A percentile compares a stretch with the other conserved stretches of the same genome.
phyloP scores from a whole-genome alignment of 179 eudicot species.

The Heliamphora ciliata region DNA sequence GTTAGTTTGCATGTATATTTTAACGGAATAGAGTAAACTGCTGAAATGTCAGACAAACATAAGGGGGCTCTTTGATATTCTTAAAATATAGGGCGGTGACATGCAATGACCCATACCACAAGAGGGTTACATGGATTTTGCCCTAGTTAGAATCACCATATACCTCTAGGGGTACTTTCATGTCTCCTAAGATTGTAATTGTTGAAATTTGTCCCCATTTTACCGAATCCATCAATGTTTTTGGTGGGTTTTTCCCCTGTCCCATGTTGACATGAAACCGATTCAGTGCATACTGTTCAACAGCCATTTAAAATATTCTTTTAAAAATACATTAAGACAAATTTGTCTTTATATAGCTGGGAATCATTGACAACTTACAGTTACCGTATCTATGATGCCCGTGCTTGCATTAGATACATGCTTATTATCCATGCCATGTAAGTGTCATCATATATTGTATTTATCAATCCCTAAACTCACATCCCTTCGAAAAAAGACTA shows the following conservation, averaged over 20 bases:
- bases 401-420: background rate
- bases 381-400: background rate
- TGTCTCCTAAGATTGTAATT: background rate
- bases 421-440: background rate
- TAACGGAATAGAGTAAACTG: no score
- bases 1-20: no score
- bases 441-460: background rate
- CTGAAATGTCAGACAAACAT: no score
- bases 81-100: no score
- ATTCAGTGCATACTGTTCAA: background rate
- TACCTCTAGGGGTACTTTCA: background rate
- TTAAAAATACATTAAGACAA: background rate
- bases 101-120: no score
- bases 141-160: background rate
- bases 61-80: no score
- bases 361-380: background rate
- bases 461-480: conserved; percentile 5
- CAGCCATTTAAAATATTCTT: background rate
- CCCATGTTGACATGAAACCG: conserved; percentile 1
- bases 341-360: background rate
- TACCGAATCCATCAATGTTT: background rate
- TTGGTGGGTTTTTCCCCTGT: background rate
- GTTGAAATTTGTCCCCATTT: background rate
- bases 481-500: background rate
- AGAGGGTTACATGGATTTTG: no score